A percentile compares a stretch with the other conserved stretches of the same genome.
Evolutionary conservation across 169 alveolate genomes (phyloP).

Genomic region (Cryptosporidium tyzzeri): DNA sequence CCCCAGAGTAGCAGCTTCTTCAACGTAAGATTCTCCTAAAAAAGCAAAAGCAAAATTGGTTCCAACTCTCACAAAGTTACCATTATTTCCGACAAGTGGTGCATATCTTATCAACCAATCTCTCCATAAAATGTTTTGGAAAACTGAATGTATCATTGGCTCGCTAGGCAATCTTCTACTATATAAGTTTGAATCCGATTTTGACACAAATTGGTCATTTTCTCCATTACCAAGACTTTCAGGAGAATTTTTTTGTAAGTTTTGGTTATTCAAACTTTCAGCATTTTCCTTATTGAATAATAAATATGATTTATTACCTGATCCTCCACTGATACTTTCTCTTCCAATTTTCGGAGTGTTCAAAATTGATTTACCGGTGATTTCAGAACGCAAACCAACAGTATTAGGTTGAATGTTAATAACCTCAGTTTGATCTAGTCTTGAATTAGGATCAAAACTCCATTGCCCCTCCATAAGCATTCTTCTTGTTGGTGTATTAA

Average conservation of each 20-base stretch:
- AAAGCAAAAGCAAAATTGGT: constrained; percentile 47
- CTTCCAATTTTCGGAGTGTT: constrained; percentile 63
- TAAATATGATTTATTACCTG: constrained; percentile 56
- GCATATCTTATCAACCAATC: constrained; percentile 76
- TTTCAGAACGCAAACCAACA: constrained; percentile 38
- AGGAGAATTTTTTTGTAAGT: not conserved
- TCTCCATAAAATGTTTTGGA: constrained; percentile 65
- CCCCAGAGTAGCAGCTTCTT: constrained; percentile 67
- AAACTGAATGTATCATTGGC: constrained; percentile 38
- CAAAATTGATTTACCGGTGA: constrained; percentile 63
- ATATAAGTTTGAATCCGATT: not conserved
- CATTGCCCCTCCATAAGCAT: not conserved
- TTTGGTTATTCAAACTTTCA: not conserved
- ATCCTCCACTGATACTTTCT: constrained; percentile 50
- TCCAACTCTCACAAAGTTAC: constrained; percentile 66
- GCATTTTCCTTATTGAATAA: constrained; percentile 36
- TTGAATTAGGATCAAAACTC: constrained; percentile 1
- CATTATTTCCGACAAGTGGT: constrained; percentile 58
- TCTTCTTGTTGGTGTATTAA: constrained; percentile 7
- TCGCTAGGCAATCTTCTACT: constrained; percentile 62
- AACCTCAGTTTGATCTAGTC: not conserved
- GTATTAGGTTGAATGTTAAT: constrained; percentile 42
- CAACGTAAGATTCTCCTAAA: constrained; percentile 70
- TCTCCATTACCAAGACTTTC: not conserved
- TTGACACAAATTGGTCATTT: constrained; percentile 10